Base-by-base conservation (phyloP, 2,329 filamentous ascomycete genomes). In the Phialophora expanda region DNA sequence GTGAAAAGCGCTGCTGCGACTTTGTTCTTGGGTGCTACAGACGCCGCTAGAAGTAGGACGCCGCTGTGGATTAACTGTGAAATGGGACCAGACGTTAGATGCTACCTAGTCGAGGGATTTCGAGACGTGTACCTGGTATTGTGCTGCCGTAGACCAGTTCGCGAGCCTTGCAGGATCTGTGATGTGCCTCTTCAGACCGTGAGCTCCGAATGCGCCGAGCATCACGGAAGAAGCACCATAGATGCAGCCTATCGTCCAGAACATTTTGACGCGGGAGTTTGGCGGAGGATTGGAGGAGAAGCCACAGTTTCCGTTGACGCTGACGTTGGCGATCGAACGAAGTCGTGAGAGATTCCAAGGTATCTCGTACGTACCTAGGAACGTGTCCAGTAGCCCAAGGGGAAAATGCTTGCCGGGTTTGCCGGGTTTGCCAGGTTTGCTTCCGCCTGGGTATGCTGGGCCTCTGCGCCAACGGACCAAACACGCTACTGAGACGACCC, bases 131-230 rank as follows among this genome's bases (percentile, higher is more conserved):
- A 88, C 87, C 78, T 89, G 87, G 71, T 90, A 90, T 48, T 90
- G 87, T 2, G 88, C 87, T 1, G 87, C 88, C 0, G 87, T 90
- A 11, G 77, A 76, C 84, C 86, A 90, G 74, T 82, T 89, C 5
- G 85, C 83, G 48, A 90, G 75, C 66, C 82, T 82, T 12, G 80
- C 76, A 2, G 87, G 87, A 70, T 89, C 87, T 9, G 82, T 73
- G 73, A 89, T 86, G 69, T 80, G 79, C 66, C 83, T 83, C 78
- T 89, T 89, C 48, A 90, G 79, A 11, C 87, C 87, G 74, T 90
- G 88, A 12, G 87, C 87, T 41, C 88, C 88, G 76, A 90, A 90
- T 0, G 88, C 88, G 34, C 88, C 88, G 62, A 89, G 75, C 14
- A 80, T 80, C 56, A 90, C 87, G 73, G 84, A 83, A 4, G 83